Conservation (phyloP, 2,329 filamentous ascomycete genomes). For the Pseudovirgaria hyperparasitica region DNA sequence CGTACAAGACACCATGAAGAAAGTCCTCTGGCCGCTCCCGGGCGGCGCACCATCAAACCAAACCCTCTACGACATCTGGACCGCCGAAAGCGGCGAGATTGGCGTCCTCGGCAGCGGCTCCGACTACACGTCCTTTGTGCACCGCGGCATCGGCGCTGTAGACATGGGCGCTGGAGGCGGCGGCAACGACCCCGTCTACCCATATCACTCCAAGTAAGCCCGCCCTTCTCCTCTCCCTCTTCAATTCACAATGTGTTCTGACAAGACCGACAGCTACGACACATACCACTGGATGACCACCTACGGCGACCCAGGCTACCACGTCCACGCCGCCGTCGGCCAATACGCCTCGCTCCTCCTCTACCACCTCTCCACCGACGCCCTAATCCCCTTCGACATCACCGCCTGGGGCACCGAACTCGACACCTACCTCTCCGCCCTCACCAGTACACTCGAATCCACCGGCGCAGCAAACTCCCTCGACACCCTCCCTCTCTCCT, state of each 20-base stretch:
- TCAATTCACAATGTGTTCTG: not conserved
- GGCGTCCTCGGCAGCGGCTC: constrained; percentile 33
- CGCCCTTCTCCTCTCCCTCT: not conserved
- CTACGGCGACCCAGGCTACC: constrained; percentile 39
- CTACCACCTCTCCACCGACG: constrained; percentile 28
- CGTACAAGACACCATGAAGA: constrained; percentile 24
- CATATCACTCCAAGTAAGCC: constrained; percentile 35
- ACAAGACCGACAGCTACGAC: constrained; percentile 26
- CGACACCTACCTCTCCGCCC: constrained; percentile 20
- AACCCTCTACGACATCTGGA: constrained; percentile 35
- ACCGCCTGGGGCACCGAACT: constrained; percentile 26
- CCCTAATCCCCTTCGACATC: constrained; percentile 26
- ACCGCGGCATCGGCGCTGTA: constrained; percentile 30
- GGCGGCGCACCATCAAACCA: constrained; percentile 17
- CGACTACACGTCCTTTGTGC: constrained; percentile 35
- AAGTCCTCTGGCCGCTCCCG: constrained; percentile 27
- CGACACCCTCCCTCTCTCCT: constrained; percentile 17
- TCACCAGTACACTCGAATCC: constrained; percentile 17
- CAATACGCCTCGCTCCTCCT: constrained; percentile 32
- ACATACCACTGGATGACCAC: constrained; percentile 39
- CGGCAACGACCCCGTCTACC: constrained; percentile 30
- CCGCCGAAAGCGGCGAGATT: constrained; percentile 19
- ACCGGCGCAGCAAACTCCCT: constrained; percentile 11
- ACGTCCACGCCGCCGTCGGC: constrained; percentile 36
- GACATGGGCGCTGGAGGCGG: constrained; percentile 29